A percentile compares a stretch with the other conserved stretches of the same genome.
phyloP scores from a whole-genome alignment of 371 early-diverging fungal species.

The Mycotypha africana region DNA sequence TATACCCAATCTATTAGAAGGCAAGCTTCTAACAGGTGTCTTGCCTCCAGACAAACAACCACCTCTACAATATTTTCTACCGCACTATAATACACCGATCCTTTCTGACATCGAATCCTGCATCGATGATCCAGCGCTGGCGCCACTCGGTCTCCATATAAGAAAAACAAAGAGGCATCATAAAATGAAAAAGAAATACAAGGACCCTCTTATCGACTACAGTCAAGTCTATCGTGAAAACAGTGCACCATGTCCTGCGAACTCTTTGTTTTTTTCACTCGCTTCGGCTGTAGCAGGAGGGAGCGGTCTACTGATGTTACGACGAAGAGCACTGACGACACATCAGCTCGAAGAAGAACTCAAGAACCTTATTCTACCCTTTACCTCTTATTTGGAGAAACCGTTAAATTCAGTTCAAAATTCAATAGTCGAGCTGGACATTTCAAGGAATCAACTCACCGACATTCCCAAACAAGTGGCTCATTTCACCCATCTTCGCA shows the following conservation, averaged over 20 bases:
- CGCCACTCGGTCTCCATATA: constrained; percentile 52
- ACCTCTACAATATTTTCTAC: constrained; percentile 13
- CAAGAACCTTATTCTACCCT: constrained; percentile 24
- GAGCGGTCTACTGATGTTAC: constrained; percentile 35
- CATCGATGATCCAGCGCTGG: constrained; percentile 54
- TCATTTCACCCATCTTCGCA: constrained; percentile 36
- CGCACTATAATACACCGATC: constrained; percentile 7
- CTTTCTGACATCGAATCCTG: constrained; percentile 57
- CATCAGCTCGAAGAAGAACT: constrained; percentile 35
- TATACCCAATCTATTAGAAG: constrained; percentile 24
- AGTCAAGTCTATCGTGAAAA: constrained; percentile 10
- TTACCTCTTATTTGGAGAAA: constrained; percentile 26
- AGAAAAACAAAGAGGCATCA: neutral
- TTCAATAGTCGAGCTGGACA: constrained; percentile 50
- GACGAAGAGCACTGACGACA: constrained; percentile 39
- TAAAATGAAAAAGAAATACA: neutral
- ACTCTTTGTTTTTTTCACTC: neutral
- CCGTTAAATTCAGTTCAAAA: constrained; percentile 9
- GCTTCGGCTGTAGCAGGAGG: constrained; percentile 2
- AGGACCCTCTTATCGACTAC: constrained; percentile 5
- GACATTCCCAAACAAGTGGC: constrained; percentile 38
- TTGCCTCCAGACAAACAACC: constrained; percentile 28
- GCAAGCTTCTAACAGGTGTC: constrained; percentile 32
- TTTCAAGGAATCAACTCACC: constrained; percentile 49
- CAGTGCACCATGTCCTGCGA: constrained; percentile 1